Evolutionary conservation across 768 basidiomycete species (phyloP), one percentile per base, ranked within the genome.

Genomic region (Pleurotus ostreatus): DNA sequence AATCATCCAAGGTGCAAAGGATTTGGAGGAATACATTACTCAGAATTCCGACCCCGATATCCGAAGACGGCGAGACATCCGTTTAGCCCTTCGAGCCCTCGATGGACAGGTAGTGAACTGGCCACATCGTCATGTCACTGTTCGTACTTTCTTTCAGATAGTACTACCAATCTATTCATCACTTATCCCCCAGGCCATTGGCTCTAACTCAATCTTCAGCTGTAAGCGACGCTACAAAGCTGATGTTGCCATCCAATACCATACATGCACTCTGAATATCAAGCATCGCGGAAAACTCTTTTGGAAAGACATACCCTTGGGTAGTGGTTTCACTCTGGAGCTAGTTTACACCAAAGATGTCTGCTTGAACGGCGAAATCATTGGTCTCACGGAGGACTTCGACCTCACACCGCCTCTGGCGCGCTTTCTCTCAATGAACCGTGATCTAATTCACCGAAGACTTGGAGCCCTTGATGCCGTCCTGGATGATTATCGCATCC

Each of bases 331-430:
- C 63, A 69, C 79, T 25, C 72, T 89, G 49, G 70, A 78, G 49
- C 70, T 92, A 40, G 69, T 69, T 9, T 92, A 89, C 63, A 69
- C 78, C 4, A 80, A 78, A 61, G 64, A 71, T 23, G 73, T 89
- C 45, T 63, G 62, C 22, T 69, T 83, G 3, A 68, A 78, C 25
- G 82, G 80, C 15, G 73, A 74, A 8, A 67, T 74, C 20, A 82
- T 89, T 57, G 88, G 89, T 0, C 71, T 91, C 39, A 79, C 77
- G 60, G 82, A 84, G 60, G 83, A 86, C 61, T 86, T 80, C 57
- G 81, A 84, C 51, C 69, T 91, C 46, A 88, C 84, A 0, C 69
- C 78, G 4, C 67, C 77, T 1, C 77, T 92, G 8, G 86, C 86
- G 11, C 80, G 74, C 9, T 89, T 89, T 65, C 68, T 89, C 16